These are phyloP conservation scores for Panicum virgatum DNA, from an alignment of 202 grass and related monocot genomes.

Conservation along the genomic window DNA sequence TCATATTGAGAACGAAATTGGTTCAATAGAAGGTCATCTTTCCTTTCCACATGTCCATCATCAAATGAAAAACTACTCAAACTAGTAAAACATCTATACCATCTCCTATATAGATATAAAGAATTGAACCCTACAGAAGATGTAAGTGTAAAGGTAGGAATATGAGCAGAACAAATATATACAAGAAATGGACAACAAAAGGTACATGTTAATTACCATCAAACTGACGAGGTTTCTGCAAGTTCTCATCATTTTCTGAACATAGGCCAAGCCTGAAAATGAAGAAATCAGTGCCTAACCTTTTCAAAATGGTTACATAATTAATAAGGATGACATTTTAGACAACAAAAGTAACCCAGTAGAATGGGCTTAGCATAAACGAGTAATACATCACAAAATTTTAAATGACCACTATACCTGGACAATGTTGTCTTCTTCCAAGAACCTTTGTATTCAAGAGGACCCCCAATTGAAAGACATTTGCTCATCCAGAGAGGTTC, in stretches of 20 bases:
- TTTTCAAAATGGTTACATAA: background rate
- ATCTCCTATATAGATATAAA: constrained; percentile 85
- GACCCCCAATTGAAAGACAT: constrained; percentile 78
- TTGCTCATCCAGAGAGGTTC: constrained; percentile 98
- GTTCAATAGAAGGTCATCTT: constrained; percentile 66
- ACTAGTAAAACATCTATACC: constrained; percentile 90
- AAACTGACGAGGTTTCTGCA: constrained; percentile 66
- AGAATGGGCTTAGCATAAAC: background rate
- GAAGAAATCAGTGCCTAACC: constrained; percentile 23
- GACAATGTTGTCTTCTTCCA: constrained; percentile 78
- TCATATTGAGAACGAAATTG: constrained; percentile 84
- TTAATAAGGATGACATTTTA: background rate
- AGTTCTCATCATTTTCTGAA: constrained; percentile 48
- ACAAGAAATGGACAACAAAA: background rate
- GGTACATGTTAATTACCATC: constrained; percentile 61
- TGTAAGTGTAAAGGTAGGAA: constrained; percentile 19
- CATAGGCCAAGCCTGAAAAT: constrained; percentile 66
- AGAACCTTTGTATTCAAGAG: constrained; percentile 74
- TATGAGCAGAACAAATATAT: constrained; percentile 21
- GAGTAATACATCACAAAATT: background rate
- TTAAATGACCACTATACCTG: constrained; percentile 45
- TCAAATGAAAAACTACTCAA: constrained; percentile 80
- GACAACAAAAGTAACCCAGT: background rate
- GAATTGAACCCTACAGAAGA: constrained; percentile 79
- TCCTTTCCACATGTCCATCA: constrained; percentile 72